Conservation (phyloP, 2,329 filamentous ascomycete species). For the Fusarium liriodendri region DNA sequence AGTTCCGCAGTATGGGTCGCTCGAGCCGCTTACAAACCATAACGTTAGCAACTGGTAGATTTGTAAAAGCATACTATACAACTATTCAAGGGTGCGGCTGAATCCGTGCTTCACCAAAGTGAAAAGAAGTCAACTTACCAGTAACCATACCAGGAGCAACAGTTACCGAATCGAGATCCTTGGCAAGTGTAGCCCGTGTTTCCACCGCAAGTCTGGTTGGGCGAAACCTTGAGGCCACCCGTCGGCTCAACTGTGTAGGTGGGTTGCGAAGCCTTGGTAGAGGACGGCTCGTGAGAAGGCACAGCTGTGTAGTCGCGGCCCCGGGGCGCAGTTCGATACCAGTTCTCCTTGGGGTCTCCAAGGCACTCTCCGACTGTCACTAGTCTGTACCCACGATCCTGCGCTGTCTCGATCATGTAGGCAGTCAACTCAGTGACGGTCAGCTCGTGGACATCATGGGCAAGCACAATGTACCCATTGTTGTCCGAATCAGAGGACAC, state of each 20-base stretch:
- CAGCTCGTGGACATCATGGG: slow-evolving; percentile 63
- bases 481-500: slow-evolving; percentile 47
- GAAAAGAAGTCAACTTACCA: slow-evolving; percentile 45
- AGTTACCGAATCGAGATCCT: slow-evolving; percentile 50
- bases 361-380: slow-evolving; percentile 70
- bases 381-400: slow-evolving; percentile 55
- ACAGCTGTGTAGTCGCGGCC: slow-evolving; percentile 21
- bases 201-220: slow-evolving; percentile 52
- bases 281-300: slow-evolving; percentile 20
- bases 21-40: slow-evolving; percentile 45
- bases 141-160: slow-evolving; percentile 55
- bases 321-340: slow-evolving; percentile 58
- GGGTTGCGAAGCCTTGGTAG: slow-evolving; percentile 15
- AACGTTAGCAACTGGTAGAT: slow-evolving; percentile 15
- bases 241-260: slow-evolving; percentile 33
- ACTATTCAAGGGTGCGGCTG: neutral
- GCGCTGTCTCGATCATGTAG: slow-evolving; percentile 57
- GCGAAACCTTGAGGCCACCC: slow-evolving; percentile 42
- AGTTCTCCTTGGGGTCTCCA: slow-evolving; percentile 61
- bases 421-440: slow-evolving; percentile 55
- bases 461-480: slow-evolving; percentile 62
- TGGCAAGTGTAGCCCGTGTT: slow-evolving; percentile 50
- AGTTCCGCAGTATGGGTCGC: slow-evolving; percentile 50
- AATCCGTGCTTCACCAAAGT: neutral
- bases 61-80: neutral